These are phyloP conservation scores for Urochloa ruziziensis DNA, from an alignment of 176 grass and related monocot species.

Conservation along the genomic window DNA sequence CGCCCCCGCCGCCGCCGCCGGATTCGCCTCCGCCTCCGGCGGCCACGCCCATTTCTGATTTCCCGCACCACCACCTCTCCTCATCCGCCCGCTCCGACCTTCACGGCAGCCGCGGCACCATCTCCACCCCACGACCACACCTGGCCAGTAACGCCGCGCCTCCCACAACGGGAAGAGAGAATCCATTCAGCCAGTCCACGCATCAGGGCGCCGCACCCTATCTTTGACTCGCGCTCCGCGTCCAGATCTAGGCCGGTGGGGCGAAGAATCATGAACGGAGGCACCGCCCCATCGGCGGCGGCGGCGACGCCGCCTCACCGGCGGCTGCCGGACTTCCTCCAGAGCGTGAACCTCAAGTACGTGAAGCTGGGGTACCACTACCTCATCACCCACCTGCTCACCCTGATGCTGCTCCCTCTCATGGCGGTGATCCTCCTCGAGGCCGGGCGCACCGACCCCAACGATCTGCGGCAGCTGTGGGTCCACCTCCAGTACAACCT, in stretches of 20 bases:
- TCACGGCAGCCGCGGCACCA: neutral
- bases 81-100: neutral
- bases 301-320: slow-evolving; percentile 40
- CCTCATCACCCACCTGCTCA: slow-evolving; percentile 90
- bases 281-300: slow-evolving; percentile 2
- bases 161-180: neutral
- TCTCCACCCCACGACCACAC: neutral
- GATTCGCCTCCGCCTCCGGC: slow-evolving; percentile 14
- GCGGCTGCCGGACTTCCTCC: slow-evolving; percentile 92
- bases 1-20: slow-evolving; percentile 29
- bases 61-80: neutral
- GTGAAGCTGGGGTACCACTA: slow-evolving; percentile 97
- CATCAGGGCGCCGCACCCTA: neutral
- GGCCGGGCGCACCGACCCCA: slow-evolving; percentile 76
- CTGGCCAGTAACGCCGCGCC: slow-evolving; percentile 12
- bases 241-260: slow-evolving; percentile 37
- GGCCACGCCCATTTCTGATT: slow-evolving; percentile 12
- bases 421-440: slow-evolving; percentile 89
- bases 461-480: slow-evolving; percentile 81
- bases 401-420: slow-evolving; percentile 69
- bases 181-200: slow-evolving; percentile 29
- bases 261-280: slow-evolving; percentile 34
- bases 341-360: slow-evolving; percentile 99
- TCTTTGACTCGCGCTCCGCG: slow-evolving; percentile 38
- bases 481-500: slow-evolving; percentile 92